Evolutionary conservation across 441 rosid genomes (phyloP), one percentile per base, ranked within the genome.

Genomic region (Gossypium schwendimanii): DNA sequence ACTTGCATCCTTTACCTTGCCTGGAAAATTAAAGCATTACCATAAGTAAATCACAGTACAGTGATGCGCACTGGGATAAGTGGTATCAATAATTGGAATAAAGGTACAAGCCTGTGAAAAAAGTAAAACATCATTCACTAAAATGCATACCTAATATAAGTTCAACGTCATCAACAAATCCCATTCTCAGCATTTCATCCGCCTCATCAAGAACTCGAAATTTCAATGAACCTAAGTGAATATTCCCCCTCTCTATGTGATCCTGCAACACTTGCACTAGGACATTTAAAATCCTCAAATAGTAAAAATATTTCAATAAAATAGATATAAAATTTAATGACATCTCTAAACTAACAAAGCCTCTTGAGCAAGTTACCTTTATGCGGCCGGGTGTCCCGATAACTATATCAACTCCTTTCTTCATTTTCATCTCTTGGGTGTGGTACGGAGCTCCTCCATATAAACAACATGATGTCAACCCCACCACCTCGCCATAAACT

Each of bases 131-230:
- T 18, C 14, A 23, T 57, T 14, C 9, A 12, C 31, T 24, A 4
- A 20, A 63, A 17, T 4, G 73, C 81, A 68, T 76, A 92, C 99
- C 93, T 63, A 95, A 87, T 73, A 95, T 95, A 69, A 89, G 88
- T 78, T 95, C 97, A 54, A 95, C 97, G 83, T 90, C 97, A 21
- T 93, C 99, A 72, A 92, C 99, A 78, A 95, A 93, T 39, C 99
- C 99, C 97, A 93, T 91, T 75, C 87, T 86, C 78, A 95, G 76
- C 98, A 95, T 95, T 77, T 95, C 98, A 82, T 95, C 99, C 75
- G 97, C 97, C 84, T 95, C 97, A 55, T 95, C 98, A 76, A 95
- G 99, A 36, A 95, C 97, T 61, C 98, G 90, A 77, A 93, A 95
- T 76, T 86, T 87, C 26, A 95, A 80, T 8, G 78, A 81, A 69